Conservation (phyloP, 2,329 filamentous ascomycete genomes). For the Arthroderma sp. region DNA sequence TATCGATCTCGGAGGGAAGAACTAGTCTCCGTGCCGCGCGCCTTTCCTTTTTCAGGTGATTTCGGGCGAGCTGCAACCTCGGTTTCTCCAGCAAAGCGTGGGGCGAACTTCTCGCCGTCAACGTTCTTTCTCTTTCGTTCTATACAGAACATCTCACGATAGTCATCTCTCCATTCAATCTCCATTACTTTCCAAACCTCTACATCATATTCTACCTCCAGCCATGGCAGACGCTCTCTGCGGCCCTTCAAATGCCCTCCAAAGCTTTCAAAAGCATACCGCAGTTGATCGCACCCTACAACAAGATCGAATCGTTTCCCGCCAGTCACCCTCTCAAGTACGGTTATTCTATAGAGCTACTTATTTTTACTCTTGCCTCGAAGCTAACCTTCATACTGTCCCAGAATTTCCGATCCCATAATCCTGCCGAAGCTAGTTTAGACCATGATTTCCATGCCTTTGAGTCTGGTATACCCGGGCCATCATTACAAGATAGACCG, state of each 20-base stretch:
- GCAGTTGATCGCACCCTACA: slow-evolving; percentile 57
- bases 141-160: background rate
- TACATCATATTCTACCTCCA: slow-evolving; percentile 2
- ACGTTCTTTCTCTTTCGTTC: background rate
- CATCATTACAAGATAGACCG: slow-evolving; percentile 26
- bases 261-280: slow-evolving; percentile 58
- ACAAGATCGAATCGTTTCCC: slow-evolving; percentile 52
- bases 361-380: background rate
- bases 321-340: slow-evolving; percentile 44
- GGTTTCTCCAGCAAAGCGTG: background rate
- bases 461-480: slow-evolving; percentile 31
- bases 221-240: slow-evolving; percentile 57
- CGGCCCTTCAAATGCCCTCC: slow-evolving; percentile 61
- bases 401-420: slow-evolving; percentile 51
- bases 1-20: no score
- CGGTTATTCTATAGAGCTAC: background rate
- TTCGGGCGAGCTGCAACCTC: background rate
- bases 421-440: slow-evolving; percentile 40
- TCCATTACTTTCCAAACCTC: background rate
- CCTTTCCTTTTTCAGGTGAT: background rate
- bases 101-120: background rate
- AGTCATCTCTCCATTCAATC: background rate
- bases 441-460: slow-evolving; percentile 60
- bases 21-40: background rate
- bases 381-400: background rate